Evolutionary conservation across 1,284 basidiomycete species (phyloP), one percentile per base, ranked within the genome.

Genomic region (Sparassis latifolia): DNA sequence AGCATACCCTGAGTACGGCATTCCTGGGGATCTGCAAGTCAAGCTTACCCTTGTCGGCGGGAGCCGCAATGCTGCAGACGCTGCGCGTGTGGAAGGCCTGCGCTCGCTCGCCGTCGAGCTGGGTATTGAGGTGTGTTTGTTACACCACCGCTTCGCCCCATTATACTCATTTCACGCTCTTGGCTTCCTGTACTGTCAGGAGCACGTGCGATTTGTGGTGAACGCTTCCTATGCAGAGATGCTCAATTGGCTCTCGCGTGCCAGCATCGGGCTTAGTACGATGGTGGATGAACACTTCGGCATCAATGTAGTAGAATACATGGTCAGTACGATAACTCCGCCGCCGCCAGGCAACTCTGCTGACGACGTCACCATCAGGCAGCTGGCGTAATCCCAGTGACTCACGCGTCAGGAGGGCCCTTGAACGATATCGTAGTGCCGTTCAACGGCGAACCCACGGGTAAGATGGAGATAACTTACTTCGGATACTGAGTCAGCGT

Each of bases 261-360:
- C 93, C 0, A 89, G 85, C 52, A 77, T 97, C 3, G 96, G 97
- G 0, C 66, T 98, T 29, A 96, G 91, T 63, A 98, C 96, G 3
- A 99, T 99, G 96, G 82, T 95, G 1, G 95, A 99, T 64, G 97
- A 99, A 68, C 96, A 99, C 66, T 99, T 99, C 60, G 97, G 97
- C 2, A 99, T 99, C 66, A 97, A 95, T 60, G 80, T 99, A 20
- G 96, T 99, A 5, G 96, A 99, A 66, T 96, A 92, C 61, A 96
- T 98, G 95, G 93, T 89, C 48, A 51, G 80, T 66, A 35, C 46
- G 33, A 5, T 35, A n/a, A 31, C 5, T 3, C 5, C 4, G n/a
- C n/a, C 37, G 33, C 50, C 6, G 35, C 31, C n/a, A 31, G 30
- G 7, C 27, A 30, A 42, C 12, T 48, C 38, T 12, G 10, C 31